A percentile compares a stretch with the other conserved stretches of the same genome.
phyloP scores from a whole-genome alignment of 2,329 filamentous ascomycete species.

The Neofusicoccum laricinum region DNA sequence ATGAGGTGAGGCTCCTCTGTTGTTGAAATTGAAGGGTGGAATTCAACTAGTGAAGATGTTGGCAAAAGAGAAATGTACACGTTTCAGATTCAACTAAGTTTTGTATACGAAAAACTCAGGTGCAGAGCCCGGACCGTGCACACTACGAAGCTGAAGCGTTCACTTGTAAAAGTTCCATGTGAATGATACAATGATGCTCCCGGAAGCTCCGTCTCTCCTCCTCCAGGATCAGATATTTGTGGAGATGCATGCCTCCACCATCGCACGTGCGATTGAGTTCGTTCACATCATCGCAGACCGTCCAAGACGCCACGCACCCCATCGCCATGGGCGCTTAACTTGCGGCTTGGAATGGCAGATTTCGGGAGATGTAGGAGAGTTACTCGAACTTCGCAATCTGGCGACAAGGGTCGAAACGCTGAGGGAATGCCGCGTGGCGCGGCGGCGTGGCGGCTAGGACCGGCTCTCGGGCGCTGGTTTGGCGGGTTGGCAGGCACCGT shows the following conservation, averaged over 20 bases:
- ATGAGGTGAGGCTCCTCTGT: too few relatives aligned
- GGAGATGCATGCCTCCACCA: not conserved
- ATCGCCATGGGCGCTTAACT: not conserved
- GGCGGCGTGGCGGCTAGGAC: slow-evolving; percentile 4
- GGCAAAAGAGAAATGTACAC: too few relatives aligned
- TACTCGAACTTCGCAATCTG: not conserved
- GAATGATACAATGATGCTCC: too few relatives aligned
- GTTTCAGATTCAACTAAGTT: too few relatives aligned
- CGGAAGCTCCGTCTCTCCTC: too few relatives aligned
- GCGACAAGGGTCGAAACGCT: not conserved
- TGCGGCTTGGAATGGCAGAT: not conserved
- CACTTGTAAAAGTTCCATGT: too few relatives aligned
- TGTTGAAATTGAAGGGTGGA: too few relatives aligned
- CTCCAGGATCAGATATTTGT: too few relatives aligned
- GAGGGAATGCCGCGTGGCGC: not conserved
- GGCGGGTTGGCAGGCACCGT: not conserved
- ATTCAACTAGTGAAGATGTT: too few relatives aligned
- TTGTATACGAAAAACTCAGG: too few relatives aligned
- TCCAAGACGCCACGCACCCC: not conserved
- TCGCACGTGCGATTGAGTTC: not conserved
- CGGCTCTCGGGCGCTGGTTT: not conserved
- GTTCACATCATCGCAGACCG: not conserved
- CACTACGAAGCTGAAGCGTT: too few relatives aligned
- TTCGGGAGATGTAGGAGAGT: not conserved
- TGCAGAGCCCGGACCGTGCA: too few relatives aligned